Evolutionary conservation across 441 rosid species (phyloP).

Genomic region (Monsonia emarginata): DNA sequence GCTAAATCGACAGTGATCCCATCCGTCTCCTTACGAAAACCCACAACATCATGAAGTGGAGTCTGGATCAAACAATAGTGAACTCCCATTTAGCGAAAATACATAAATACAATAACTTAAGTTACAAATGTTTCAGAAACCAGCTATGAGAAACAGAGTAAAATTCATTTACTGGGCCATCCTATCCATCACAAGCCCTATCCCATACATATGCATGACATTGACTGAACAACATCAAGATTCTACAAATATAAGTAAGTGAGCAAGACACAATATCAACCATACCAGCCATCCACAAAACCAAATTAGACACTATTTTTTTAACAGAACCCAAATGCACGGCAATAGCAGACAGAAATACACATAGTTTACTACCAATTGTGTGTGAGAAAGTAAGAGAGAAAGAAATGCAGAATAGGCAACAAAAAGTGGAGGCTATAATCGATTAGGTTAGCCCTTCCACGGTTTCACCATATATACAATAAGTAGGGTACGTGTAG

Average conservation of each 20-base stretch:
- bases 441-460: neutral
- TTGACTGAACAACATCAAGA: neutral
- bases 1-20: constrained; percentile 63
- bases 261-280: neutral
- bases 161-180: neutral
- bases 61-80: constrained; percentile 41
- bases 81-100: constrained; percentile 21
- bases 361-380: neutral
- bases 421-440: neutral
- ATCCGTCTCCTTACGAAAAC: constrained; percentile 56
- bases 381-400: neutral
- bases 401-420: neutral
- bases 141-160: neutral
- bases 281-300: neutral
- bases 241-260: neutral
- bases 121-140: neutral
- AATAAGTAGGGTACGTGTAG: neutral
- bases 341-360: neutral
- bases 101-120: constrained; percentile 3
- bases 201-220: neutral
- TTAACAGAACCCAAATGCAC: neutral
- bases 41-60: constrained; percentile 78
- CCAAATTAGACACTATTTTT: neutral
- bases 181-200: neutral
- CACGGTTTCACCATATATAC: neutral